Percentiles rank a stretch among this genome's conserved stretches.
Conservation (phyloP, 129 eudicot species). For the Centrapalus pauciflorus region DNA sequence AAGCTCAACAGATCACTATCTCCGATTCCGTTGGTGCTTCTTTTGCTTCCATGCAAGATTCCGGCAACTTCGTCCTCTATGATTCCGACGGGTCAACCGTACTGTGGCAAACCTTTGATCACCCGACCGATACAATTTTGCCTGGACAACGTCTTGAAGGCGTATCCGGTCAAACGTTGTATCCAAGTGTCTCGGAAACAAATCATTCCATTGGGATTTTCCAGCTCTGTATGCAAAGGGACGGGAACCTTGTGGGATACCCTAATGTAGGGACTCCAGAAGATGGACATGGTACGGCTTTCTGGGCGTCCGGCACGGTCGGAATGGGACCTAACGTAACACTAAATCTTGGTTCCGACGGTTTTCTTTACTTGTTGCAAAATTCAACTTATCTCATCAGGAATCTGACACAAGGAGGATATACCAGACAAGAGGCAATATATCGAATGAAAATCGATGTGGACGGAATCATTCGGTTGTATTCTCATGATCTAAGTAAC, state of each 20-base stretch:
- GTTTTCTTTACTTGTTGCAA: constrained; percentile 27
- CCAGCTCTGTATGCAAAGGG: constrained; percentile 36
- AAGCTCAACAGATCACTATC: constrained; percentile 11
- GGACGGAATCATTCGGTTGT: constrained; percentile 36
- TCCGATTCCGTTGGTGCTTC: constrained; percentile 1
- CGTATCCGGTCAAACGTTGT: constrained; percentile 10
- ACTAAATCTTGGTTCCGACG: constrained; percentile 33
- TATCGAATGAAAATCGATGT: constrained; percentile 23
- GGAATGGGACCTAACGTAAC: constrained; percentile 11
- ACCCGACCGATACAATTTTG: constrained; percentile 42
- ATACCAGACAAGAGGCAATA: too few species aligned
- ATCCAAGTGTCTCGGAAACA: constrained; percentile 16
- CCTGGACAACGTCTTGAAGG: constrained; percentile 27
- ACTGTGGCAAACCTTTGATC: constrained; percentile 38
- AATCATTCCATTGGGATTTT: constrained; percentile 31
- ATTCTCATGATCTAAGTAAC: neutral
- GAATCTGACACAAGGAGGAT: constrained; percentile 16
- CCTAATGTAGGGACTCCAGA: constrained; percentile 13
- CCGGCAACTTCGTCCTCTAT: constrained; percentile 34
- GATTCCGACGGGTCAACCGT: neutral
- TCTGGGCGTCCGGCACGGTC: constrained; percentile 2
- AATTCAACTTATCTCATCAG: neutral
- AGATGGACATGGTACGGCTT: neutral
- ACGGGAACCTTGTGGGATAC: constrained; percentile 45
- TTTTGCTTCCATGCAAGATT: constrained; percentile 44